Evolutionary conservation across 2,329 filamentous ascomycete species (phyloP).

Genomic region (Colletotrichum theobromicola): DNA sequence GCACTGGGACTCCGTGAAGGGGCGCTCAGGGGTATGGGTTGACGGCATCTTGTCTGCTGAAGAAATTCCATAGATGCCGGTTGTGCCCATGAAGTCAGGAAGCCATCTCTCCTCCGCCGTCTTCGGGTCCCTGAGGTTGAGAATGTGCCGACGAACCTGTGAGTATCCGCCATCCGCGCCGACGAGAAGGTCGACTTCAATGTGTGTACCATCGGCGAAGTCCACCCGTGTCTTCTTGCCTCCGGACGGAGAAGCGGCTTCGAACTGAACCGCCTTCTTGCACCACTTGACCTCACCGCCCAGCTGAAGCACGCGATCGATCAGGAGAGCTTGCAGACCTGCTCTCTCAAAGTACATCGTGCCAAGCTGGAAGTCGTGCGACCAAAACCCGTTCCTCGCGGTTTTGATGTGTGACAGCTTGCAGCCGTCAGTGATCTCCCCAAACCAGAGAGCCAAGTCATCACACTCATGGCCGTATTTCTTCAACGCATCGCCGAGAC

Average conservation of each 20-base stretch:
- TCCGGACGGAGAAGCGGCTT: neutral
- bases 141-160: conserved; percentile 23
- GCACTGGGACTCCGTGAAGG: conserved; percentile 22
- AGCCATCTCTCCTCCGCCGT: conserved; percentile 25
- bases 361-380: conserved; percentile 22
- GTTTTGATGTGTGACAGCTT: neutral
- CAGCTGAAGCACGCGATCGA: conserved; percentile 19
- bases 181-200: conserved; percentile 24
- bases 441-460: conserved; percentile 5
- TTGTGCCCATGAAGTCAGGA: conserved; percentile 26
- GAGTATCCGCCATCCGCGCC: conserved; percentile 29
- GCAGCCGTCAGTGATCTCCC: neutral
- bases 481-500: conserved; percentile 21
- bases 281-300: conserved; percentile 25
- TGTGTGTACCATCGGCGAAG: conserved; percentile 1
- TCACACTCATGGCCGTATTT: neutral
- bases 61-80: conserved; percentile 28
- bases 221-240: neutral
- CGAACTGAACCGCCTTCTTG: conserved; percentile 18
- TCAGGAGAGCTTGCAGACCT: conserved; percentile 21
- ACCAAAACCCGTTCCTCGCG: conserved; percentile 23
- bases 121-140: conserved; percentile 14
- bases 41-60: neutral
- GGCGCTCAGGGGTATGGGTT: neutral
- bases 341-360: conserved; percentile 26